A percentile compares a stretch with the other conserved stretches of the same genome.
Evolutionary conservation across 257 asterid species (phyloP).

Genomic region (Perilla frutescens): DNA sequence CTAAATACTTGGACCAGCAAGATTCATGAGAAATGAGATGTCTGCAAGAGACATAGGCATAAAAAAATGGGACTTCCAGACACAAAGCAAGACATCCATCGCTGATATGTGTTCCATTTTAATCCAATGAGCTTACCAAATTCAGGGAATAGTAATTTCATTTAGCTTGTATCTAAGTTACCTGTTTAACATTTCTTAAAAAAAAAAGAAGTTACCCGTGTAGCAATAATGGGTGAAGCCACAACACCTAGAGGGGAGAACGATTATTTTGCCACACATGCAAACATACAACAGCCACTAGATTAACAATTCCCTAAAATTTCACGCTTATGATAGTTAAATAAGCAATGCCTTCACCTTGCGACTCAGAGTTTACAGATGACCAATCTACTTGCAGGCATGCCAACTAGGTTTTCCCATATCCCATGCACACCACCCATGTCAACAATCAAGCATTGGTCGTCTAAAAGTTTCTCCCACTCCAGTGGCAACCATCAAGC

Average conservation of each 20-base stretch:
- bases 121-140: conserved; percentile 11
- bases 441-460: conserved; percentile 9
- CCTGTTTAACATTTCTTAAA: not conserved
- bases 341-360: conserved; percentile 3
- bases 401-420: conserved; percentile 10
- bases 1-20: not conserved
- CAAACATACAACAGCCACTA: conserved; percentile 7
- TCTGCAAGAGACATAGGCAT: not conserved
- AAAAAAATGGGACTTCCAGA: not conserved
- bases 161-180: conserved; percentile 1
- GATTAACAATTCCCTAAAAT: conserved; percentile 5
- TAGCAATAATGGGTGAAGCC: conserved; percentile 3
- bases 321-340: conserved; percentile 3
- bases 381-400: not conserved
- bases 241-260: conserved; percentile 16
- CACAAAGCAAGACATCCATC: conserved; percentile 16
- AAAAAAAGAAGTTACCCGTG: not conserved
- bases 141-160: conserved; percentile 18
- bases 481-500: conserved; percentile 16
- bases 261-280: not conserved
- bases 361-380: not conserved
- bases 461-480: conserved; percentile 21
- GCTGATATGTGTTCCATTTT: not conserved
- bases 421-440: conserved; percentile 26
- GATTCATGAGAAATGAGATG: conserved; percentile 5